A percentile compares a stretch with the other conserved stretches of the same genome.
phyloP scores from a whole-genome alignment of 225 moss, liverwort and hornwort species.

The Polytrichum formosum region DNA sequence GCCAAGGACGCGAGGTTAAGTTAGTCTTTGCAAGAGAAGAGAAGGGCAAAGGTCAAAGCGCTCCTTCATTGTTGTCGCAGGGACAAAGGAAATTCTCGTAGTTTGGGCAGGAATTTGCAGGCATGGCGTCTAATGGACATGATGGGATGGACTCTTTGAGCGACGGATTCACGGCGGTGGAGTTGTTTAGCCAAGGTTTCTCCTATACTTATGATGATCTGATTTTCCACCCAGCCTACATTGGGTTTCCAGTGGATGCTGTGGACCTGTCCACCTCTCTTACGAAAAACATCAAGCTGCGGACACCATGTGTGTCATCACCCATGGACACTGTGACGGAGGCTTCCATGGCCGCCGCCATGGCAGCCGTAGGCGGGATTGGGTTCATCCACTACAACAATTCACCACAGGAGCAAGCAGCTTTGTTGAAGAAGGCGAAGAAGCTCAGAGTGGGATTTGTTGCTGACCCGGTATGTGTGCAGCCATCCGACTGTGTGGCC shows the following conservation, averaged over 20 bases:
- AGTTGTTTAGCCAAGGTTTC: constrained; percentile 12
- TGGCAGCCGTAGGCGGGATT: constrained; percentile 72
- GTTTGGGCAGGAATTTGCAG: neutral
- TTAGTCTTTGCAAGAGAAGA: too few relatives aligned
- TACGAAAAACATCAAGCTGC: constrained; percentile 57
- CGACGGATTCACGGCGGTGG: constrained; percentile 15
- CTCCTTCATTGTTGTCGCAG: too few relatives aligned
- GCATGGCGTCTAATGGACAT: neutral
- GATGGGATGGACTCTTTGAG: neutral
- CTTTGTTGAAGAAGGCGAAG: constrained; percentile 56
- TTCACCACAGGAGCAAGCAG: constrained; percentile 54
- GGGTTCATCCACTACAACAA: constrained; percentile 79
- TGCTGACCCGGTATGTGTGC: constrained; percentile 48
- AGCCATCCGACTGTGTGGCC: constrained; percentile 33
- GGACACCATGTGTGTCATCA: constrained; percentile 66
- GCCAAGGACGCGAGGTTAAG: too few relatives aligned
- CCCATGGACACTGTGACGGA: constrained; percentile 89
- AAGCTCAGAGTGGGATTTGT: constrained; percentile 60
- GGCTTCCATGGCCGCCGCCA: constrained; percentile 64
- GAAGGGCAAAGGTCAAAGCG: too few relatives aligned
- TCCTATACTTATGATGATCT: constrained; percentile 69
- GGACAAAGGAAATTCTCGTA: too few relatives aligned
- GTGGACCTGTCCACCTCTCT: constrained; percentile 52
- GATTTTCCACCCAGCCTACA: constrained; percentile 59
- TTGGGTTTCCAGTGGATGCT: constrained; percentile 46